Percentiles rank a stretch among this genome's conserved stretches.
These are phyloP conservation scores for Xylariaceae sp. DNA, from an alignment of 2,329 filamentous ascomycete species.

Conservation along the genomic window DNA sequence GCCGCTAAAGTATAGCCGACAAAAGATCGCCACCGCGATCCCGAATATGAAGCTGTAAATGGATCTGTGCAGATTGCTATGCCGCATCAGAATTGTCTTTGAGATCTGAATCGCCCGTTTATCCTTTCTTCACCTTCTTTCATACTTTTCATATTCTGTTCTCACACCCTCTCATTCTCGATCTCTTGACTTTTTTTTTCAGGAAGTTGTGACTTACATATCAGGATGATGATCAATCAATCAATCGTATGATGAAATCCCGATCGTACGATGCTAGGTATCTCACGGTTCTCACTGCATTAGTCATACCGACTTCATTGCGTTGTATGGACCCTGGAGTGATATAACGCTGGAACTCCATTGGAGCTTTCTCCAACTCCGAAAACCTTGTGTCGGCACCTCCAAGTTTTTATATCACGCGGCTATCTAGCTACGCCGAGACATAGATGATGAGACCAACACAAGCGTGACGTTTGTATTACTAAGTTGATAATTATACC, in stretches of 20 bases:
- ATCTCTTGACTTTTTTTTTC: neutral
- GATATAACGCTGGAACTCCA: too few species aligned
- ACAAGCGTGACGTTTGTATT: slow-evolving; percentile 6
- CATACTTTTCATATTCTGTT: too few species aligned
- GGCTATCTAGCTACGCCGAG: neutral
- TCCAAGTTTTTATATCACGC: too few species aligned
- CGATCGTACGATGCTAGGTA: slow-evolving; percentile 12
- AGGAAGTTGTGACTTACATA: neutral
- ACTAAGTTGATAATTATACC: slow-evolving; percentile 5
- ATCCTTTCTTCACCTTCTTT: too few species aligned
- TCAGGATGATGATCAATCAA: neutral
- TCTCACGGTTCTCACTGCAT: neutral
- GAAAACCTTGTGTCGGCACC: too few species aligned
- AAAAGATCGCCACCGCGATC: slow-evolving; percentile 21
- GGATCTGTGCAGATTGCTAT: slow-evolving; percentile 12
- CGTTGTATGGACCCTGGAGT: too few species aligned
- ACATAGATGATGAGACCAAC: neutral
- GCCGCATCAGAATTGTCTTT: slow-evolving; percentile 1
- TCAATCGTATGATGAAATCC: slow-evolving; percentile 15
- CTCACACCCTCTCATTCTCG: too few species aligned
- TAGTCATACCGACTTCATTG: neutral
- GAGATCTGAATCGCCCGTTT: too few species aligned
- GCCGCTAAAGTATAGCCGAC: slow-evolving; percentile 21
- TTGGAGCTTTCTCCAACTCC: too few species aligned
- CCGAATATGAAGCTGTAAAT: slow-evolving; percentile 19